phyloP scores from a whole-genome alignment of 208 protist genomes.

The Leishmania martiniquensis region DNA sequence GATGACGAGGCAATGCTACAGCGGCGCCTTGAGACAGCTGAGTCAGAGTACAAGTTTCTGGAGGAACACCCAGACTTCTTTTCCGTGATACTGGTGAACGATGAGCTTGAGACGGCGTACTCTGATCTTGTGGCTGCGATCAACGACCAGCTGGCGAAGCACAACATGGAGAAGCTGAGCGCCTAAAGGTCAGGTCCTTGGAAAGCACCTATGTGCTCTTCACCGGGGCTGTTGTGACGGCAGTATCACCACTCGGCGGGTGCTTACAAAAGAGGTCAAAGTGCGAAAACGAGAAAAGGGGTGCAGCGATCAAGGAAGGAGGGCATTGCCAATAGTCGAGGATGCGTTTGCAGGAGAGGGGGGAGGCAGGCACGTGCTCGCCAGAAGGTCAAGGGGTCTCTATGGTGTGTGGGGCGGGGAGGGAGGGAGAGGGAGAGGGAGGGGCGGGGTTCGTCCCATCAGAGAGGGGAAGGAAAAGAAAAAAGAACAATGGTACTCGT shows the following conservation, averaged over 20 bases:
- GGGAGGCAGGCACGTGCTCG: too few species aligned
- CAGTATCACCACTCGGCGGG: too few species aligned
- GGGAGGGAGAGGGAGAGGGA: too few species aligned
- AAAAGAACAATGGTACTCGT: too few species aligned
- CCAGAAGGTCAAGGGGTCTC: too few species aligned
- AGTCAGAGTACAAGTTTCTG: slow-evolving; percentile 78
- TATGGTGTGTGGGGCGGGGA: too few species aligned
- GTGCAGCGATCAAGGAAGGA: not conserved
- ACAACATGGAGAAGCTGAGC: slow-evolving; percentile 55
- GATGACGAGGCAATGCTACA: slow-evolving; percentile 80
- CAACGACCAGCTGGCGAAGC: slow-evolving; percentile 52
- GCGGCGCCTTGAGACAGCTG: slow-evolving; percentile 74
- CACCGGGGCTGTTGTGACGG: not conserved
- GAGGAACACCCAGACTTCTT: slow-evolving; percentile 77
- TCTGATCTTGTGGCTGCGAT: slow-evolving; percentile 50
- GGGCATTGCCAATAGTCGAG: not conserved
- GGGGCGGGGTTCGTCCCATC: too few species aligned
- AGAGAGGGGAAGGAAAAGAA: too few species aligned
- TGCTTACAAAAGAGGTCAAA: not conserved
- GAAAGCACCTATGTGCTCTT: not conserved
- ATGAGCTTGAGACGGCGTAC: slow-evolving; percentile 77
- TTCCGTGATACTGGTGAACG: slow-evolving; percentile 67
- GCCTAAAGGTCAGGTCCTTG: slow-evolving; percentile 5
- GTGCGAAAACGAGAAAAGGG: too few species aligned
- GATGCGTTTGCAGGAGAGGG: too few species aligned